A percentile compares a stretch with the other conserved stretches of the same genome.
These are phyloP conservation scores for Lactarius psammicola DNA, from an alignment of 768 basidiomycete genomes.

Conservation along the genomic window DNA sequence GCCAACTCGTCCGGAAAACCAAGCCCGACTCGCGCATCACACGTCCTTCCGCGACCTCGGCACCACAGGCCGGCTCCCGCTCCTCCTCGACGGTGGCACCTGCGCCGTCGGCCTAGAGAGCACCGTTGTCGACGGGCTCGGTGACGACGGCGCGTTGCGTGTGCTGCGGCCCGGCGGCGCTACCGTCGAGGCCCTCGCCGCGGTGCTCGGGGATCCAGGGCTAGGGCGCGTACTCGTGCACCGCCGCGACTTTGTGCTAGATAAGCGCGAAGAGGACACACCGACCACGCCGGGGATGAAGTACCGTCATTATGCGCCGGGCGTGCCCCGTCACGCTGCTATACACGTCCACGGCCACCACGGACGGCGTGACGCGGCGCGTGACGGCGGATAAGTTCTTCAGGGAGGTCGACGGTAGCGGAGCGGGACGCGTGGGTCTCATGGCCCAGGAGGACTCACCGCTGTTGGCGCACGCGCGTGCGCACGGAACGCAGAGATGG, in stretches of 20 bases:
- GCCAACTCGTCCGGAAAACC: conserved; percentile 95
- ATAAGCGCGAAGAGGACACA: conserved; percentile 63
- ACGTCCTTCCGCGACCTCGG: conserved; percentile 78
- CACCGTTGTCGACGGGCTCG: conserved; percentile 89
- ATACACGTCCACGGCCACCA: conserved; percentile 43
- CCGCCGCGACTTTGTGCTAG: conserved; percentile 65
- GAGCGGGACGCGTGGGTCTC: conserved; percentile 52
- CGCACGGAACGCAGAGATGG: conserved; percentile 47
- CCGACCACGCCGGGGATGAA: conserved; percentile 99
- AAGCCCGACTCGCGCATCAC: conserved; percentile 85
- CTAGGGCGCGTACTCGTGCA: conserved; percentile 63
- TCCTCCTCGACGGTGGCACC: conserved; percentile 90
- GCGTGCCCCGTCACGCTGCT: conserved; percentile 82
- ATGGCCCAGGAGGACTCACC: conserved; percentile 61
- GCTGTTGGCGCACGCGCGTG: conserved; percentile 35
- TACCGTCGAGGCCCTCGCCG: conserved; percentile 81
- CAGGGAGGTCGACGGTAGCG: conserved; percentile 34
- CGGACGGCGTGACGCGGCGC: conserved; percentile 36
- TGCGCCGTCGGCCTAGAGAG: conserved; percentile 93
- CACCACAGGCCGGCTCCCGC: conserved; percentile 53
- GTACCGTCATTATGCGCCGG: conserved; percentile 94
- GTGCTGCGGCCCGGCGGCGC: conserved; percentile 90
- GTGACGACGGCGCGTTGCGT: conserved; percentile 70
- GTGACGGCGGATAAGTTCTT: conserved; percentile 42
- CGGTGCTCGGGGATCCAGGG: conserved; percentile 44